These are phyloP conservation scores for Serendipita indica DNA, from an alignment of 768 basidiomycete genomes.

Conservation along the genomic window DNA sequence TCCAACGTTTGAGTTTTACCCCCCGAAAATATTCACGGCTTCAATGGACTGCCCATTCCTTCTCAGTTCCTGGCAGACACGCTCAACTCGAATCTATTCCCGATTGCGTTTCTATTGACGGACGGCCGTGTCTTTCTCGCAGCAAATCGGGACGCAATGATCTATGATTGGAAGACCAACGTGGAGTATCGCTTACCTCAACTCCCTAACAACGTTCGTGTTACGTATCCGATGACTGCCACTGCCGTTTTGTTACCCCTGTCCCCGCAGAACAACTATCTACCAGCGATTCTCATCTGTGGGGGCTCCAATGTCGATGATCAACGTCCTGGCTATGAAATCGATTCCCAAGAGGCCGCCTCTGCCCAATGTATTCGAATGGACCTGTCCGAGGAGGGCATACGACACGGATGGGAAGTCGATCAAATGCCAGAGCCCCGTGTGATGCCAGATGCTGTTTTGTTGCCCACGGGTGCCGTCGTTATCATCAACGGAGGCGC, in stretches of 20 bases:
- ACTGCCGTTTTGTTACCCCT: slow-evolving; percentile 62
- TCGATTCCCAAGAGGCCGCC: slow-evolving; percentile 60
- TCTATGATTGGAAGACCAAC: slow-evolving; percentile 60
- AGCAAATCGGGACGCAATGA: slow-evolving; percentile 64
- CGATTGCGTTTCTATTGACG: slow-evolving; percentile 57
- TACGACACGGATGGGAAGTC: slow-evolving; percentile 52
- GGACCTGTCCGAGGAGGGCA: slow-evolving; percentile 47
- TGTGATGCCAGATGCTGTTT: slow-evolving; percentile 65
- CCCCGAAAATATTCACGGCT: slow-evolving; percentile 56
- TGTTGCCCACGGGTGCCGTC: slow-evolving; percentile 62
- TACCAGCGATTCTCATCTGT: slow-evolving; percentile 57
- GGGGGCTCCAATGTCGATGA: slow-evolving; percentile 62
- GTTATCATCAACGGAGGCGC: slow-evolving; percentile 64
- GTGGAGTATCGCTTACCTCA: slow-evolving; percentile 45
- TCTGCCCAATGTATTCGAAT: slow-evolving; percentile 61
- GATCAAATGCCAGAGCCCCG: slow-evolving; percentile 63
- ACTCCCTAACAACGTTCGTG: slow-evolving; percentile 63
- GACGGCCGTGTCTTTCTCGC: slow-evolving; percentile 59
- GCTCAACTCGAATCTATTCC: slow-evolving; percentile 70
- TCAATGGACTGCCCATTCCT: slow-evolving; percentile 50
- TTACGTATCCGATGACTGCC: slow-evolving; percentile 74
- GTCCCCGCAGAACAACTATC: slow-evolving; percentile 43
- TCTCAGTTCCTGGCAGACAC: slow-evolving; percentile 52
- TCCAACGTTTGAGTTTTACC: slow-evolving; percentile 69
- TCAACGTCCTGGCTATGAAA: slow-evolving; percentile 37